Evolutionary conservation across 1,139 yeast genomes (phyloP).

Genomic region (Candida tetrigidarum): DNA sequence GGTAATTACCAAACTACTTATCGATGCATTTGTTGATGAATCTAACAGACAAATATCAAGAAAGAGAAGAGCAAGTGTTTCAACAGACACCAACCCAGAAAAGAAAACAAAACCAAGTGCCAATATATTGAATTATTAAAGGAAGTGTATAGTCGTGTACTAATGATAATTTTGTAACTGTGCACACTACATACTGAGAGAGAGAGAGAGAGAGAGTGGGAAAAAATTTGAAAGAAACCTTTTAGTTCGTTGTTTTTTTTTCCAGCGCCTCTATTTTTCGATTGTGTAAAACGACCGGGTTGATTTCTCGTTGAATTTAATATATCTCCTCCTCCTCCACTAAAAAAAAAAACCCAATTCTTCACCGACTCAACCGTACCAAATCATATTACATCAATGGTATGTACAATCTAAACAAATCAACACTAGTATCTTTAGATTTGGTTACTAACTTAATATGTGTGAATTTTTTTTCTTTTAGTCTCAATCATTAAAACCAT

Average conservation of each 20-base stretch:
- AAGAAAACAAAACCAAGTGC: constrained; percentile 15
- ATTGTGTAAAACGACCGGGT: too few species aligned
- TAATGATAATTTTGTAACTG: background rate
- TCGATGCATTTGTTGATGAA: constrained; percentile 9
- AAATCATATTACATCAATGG: constrained; percentile 6
- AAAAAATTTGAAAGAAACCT: background rate
- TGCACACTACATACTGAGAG: too few species aligned
- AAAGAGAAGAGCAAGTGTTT: constrained; percentile 13
- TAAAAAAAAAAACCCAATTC: background rate
- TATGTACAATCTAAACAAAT: constrained; percentile 1
- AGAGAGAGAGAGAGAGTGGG: too few species aligned
- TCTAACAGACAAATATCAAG: constrained; percentile 12
- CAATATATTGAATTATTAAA: constrained; percentile 20
- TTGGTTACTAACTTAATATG: too few species aligned
- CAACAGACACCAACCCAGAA: constrained; percentile 12
- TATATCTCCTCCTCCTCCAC: background rate
- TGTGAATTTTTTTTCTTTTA: too few species aligned
- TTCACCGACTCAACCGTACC: background rate
- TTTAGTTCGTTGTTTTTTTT: background rate
- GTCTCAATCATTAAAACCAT: constrained; percentile 97
- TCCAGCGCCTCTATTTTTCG: too few species aligned
- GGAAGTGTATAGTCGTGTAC: constrained; percentile 10
- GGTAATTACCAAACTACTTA: constrained; percentile 4
- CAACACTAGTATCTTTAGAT: too few species aligned
- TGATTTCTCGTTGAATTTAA: background rate